phyloP scores from a whole-genome alignment of 2,329 filamentous ascomycete genomes.

The Colletotrichum sp. region DNA sequence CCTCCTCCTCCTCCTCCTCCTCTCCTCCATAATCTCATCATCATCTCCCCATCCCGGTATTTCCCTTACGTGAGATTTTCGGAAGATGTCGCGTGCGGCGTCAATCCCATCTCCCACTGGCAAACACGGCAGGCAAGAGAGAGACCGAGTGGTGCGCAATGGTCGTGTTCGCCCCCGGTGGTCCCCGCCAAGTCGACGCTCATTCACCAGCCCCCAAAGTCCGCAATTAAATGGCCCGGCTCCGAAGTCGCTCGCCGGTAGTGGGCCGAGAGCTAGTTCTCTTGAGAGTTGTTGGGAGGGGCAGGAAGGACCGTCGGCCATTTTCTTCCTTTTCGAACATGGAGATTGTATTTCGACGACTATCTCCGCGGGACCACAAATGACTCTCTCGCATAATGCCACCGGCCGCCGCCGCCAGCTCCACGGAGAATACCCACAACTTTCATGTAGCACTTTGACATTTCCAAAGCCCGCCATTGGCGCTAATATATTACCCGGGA shows the following conservation, averaged over 20 bases:
- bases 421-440: background rate
- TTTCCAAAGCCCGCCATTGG: background rate
- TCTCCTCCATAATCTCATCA: background rate
- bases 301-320: background rate
- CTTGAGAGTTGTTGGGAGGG: background rate
- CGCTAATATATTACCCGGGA: background rate
- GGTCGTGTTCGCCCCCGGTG: background rate
- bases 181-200: background rate
- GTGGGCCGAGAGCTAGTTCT: background rate
- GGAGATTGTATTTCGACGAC: background rate
- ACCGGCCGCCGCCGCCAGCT: background rate
- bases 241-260: background rate
- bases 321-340: background rate
- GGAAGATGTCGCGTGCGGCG: conserved; percentile 5
- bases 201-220: background rate
- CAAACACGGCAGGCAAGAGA: background rate
- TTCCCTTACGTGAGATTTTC: conserved; percentile 13
- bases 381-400: background rate
- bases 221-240: background rate
- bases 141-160: background rate
- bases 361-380: background rate
- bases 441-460: background rate
- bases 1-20: background rate
- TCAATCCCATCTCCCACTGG: background rate
- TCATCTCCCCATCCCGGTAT: conserved; percentile 6